These are phyloP conservation scores for Paracorniculantispora psalliotae DNA, from an alignment of 2,329 filamentous ascomycete species.

Conservation along the genomic window DNA sequence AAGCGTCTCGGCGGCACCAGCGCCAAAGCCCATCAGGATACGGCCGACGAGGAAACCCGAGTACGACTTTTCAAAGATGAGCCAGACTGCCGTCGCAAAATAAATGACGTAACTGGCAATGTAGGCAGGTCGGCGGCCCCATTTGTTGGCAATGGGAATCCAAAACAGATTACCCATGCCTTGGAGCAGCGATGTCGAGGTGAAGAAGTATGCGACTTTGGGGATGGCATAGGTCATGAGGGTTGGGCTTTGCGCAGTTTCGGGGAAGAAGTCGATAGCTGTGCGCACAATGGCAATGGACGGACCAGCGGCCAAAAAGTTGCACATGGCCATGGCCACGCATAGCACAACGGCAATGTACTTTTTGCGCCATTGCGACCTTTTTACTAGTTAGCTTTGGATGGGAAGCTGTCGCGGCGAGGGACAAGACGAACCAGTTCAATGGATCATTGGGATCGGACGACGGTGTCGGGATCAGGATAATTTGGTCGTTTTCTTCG, in stretches of 20 bases:
- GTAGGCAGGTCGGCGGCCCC: conserved; percentile 39
- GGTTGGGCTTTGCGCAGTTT: conserved; percentile 23
- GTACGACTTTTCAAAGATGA: conserved; percentile 38
- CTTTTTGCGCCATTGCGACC: conserved; percentile 42
- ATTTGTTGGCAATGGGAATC: conserved; percentile 43
- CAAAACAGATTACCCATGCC: conserved; percentile 43
- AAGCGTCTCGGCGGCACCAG: conserved; percentile 48
- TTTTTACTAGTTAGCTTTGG: conserved; percentile 18
- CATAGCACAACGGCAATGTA: conserved; percentile 47
- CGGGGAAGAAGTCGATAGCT: conserved; percentile 42
- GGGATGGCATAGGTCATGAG: conserved; percentile 32
- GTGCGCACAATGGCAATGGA: conserved; percentile 45
- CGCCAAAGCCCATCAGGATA: conserved; percentile 48
- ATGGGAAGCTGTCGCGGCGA: not conserved
- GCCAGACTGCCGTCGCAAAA: conserved; percentile 36
- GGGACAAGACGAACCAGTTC: conserved; percentile 41
- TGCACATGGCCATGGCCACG: conserved; percentile 50
- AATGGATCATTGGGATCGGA: conserved; percentile 42
- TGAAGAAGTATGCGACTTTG: conserved; percentile 49
- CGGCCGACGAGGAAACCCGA: conserved; percentile 39
- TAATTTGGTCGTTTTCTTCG: conserved; percentile 39
- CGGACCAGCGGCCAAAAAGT: conserved; percentile 52
- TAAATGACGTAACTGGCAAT: conserved; percentile 40
- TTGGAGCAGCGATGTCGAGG: conserved; percentile 43
- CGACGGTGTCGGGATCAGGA: conserved; percentile 43